phyloP scores from a whole-genome alignment of 495 filamentous ascomycete species.

The Aspergillus ostianus region DNA sequence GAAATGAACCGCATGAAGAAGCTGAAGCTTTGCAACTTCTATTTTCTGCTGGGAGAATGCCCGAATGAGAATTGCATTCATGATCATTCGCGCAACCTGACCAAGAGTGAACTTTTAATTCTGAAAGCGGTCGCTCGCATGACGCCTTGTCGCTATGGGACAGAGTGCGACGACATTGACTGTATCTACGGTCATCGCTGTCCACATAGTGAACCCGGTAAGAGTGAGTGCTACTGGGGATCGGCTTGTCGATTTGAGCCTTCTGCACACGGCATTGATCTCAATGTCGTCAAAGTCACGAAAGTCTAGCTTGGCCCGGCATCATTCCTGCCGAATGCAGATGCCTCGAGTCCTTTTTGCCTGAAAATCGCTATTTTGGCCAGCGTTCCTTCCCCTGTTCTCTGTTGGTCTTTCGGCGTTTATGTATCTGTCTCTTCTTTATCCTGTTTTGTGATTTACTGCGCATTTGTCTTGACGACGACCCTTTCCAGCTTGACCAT shows the following conservation, averaged over 20 bases:
- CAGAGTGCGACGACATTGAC: conserved; percentile 68
- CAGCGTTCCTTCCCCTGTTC: background rate
- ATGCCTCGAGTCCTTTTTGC: too few species aligned
- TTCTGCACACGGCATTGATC: conserved; percentile 51
- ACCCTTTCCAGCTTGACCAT: background rate
- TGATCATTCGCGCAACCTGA: conserved; percentile 70
- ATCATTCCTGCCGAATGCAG: background rate
- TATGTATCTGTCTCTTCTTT: background rate
- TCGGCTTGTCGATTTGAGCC: conserved; percentile 50
- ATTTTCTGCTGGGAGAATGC: conserved; percentile 75
- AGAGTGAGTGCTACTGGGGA: conserved; percentile 52
- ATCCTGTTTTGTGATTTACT: background rate
- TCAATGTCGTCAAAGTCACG: conserved; percentile 50
- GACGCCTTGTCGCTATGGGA: conserved; percentile 73
- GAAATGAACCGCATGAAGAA: conserved; percentile 61
- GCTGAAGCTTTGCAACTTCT: conserved; percentile 82
- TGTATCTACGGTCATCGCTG: conserved; percentile 83
- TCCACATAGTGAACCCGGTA: conserved; percentile 46
- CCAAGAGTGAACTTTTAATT: conserved; percentile 61
- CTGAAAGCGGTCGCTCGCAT: conserved; percentile 71
- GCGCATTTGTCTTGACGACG: background rate
- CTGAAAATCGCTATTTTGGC: background rate
- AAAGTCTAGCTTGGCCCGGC: conserved; percentile 36
- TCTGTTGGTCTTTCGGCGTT: background rate
- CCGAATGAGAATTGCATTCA: conserved; percentile 71